Base-by-base conservation (phyloP, 2,329 filamentous ascomycete species). In the Lachnellula cervina region DNA sequence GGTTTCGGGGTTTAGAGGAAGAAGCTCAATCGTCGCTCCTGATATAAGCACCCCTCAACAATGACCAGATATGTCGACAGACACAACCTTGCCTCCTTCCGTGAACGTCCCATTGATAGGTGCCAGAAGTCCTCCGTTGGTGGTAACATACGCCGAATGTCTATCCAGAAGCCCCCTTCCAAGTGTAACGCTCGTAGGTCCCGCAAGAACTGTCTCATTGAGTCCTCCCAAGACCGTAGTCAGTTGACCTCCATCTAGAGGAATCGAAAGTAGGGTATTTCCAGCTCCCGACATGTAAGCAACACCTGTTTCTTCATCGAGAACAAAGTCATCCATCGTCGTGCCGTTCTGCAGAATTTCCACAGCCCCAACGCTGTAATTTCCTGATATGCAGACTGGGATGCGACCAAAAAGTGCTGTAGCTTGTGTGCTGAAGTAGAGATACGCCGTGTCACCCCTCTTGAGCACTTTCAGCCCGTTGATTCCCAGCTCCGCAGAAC, bases 361-460 rank as follows among this genome's bases (percentile, higher is more conserved):
- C 4, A 61, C 51, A 1, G 55, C 23, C 5, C 57, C 59, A 2
- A 42, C 47, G 3, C 50, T 55, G 1, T 49, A 21, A 7, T 61
- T 44, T 2, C 52, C 60, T 5, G 8, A 45, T 11, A 56, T 32
- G 3, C 54, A 60, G 35, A 63, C n/a, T 0, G 52, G 55, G 25
- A 63, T 38, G 64, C 34, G 68, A 54, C 58, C 23, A 35, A 64
- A 55, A 2, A 47, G 51, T 2, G 21, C 17, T 8, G 34, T 25
- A 1, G 19, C 51, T 3, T 49, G 43, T 28, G 61, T 61, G 11
- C 46, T 49, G 28, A 59, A 62, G n/a, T 62, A 64, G 5, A 64
- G 51, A 4, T 53, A 59, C 0, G 43, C 45, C 13, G n/a, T 53
- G 19, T 59, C 50, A 5, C 28, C 44, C 3, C 52, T 19, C 9